Base-by-base conservation (phyloP, 352 stramenopile genomes). In the Phytophthora sp. region DNA sequence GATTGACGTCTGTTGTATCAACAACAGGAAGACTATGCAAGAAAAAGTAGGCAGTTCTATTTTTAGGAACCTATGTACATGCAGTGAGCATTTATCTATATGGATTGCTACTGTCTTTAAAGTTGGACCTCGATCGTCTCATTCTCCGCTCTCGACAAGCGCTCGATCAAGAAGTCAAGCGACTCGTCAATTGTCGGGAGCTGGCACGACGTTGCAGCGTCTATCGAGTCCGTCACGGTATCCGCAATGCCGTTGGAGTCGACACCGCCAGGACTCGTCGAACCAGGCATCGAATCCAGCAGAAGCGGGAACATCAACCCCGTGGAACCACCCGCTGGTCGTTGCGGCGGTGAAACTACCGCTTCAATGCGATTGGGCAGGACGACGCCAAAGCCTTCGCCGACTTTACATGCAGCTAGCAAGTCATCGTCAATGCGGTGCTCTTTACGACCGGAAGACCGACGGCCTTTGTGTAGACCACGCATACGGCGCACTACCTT, bases 151-250 rank as follows among this genome's bases (percentile, higher is more conserved):
- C n/a, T n/a, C n/a, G n/a, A n/a, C n/a, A n/a, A n/a, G n/a, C 54
- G 31, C 7, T 72, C 74, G 51, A 86, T 88, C 31, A 88, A 76
- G 44, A 88, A 88, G 36, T 88, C 79, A 12, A 88, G 75, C 16
- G 76, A 86, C 24, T 88, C 79, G 46, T 88, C 74, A 20, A 86
- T 63, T 21, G 74, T 79, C 31, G 79, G 79, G 16, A 88, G 73
- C 21, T 77, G 63, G 29, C 23, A 52, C 6, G 20, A 26, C 29
- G 24, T 41, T 16, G 7, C 33, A 21, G 31, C 50, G 3, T 20
- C 33, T 35, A n/a, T 30, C 1, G 42, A 29, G n/a, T 23, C 18
- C 21, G 44, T 26, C 18, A 41, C 39, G 1, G 38, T 27, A 33
- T 73, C 49, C 2, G 11, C 16, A 42, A 73, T 46, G 2, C 23